Evolutionary conservation across 345 rosid genomes (phyloP), one percentile per base, ranked within the genome.

Genomic region (Citrus australasica): DNA sequence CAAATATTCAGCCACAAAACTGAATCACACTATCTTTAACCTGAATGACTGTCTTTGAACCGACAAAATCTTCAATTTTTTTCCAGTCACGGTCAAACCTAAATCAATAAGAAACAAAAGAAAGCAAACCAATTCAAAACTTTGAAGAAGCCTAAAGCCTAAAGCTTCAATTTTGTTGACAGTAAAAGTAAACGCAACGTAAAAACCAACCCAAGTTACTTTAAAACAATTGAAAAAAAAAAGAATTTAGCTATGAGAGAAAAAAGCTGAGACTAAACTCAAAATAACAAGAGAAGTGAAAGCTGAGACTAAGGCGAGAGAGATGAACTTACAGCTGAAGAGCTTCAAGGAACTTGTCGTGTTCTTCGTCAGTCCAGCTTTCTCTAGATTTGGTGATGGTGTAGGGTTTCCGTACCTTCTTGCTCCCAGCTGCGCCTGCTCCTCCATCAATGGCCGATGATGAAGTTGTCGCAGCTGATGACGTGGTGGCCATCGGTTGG

Each of bases 71-170:
- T 86, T 95, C 98, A 67, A 93, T 95, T 84, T 93, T 95, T 82
- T 95, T 95, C 99, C 98, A 93, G 84, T 93, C 99, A 21, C 99
- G 99, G 69, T 95, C 98, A 84, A 95, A 95, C 85, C 99, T 95
- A 86, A 81, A 74, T 66, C 76, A 84, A 48, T n/a, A 73, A 84
- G 42, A 79, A 48, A 74, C 73, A 19, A 62, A 68, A n/a, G 35
- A 48, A 27, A 71, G 42, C 55, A 28, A 65, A 32, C 22, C 58
- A 11, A 22, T 32, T 61, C 10, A 68, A 67, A 32, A n/a, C 30
- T 60, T 60, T n/a, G 10, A 53, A 25, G 25, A 65, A 27, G 22
- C 22, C 30, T 55, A 55, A 30, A 21, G 22, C 21, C 30, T 53
- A 55, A 48, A 17, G 28, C 61, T 48, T 32, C 58, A 75, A 48